Base-by-base conservation (phyloP, 164 flowering plant genomes). In the Echeveria elegans region DNA sequence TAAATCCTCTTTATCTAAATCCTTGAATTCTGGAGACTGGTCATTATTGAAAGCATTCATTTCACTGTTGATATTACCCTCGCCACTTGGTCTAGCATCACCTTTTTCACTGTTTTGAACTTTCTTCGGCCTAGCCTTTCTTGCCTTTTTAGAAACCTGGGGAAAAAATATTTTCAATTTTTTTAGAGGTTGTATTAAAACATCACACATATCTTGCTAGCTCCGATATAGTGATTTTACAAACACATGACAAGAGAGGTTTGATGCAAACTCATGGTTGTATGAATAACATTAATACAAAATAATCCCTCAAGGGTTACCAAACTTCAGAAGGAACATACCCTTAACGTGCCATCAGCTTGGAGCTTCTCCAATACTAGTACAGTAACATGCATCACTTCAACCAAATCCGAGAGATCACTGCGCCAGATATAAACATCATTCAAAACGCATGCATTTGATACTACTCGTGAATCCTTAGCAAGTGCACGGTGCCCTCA, bases 391-490 rank as follows among this genome's bases (percentile, higher is more conserved):
- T 85, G 79, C 11, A 88, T 75, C 73, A 83, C 83, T 82, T 89
- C 97, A 48, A 92, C 85, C 80, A 95, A 73, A 79, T 95, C 89
- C 73, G 94, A 90, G 78, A 95, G 94, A 80, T 92, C 90, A 77
- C 97, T 95, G 85, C 67, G 16, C 65, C 74, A 19, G 65, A 8
- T 30, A 66, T 12, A 43, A 37, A 28, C 24, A 41, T 12, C 12
- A 26, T 26, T 26, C 30, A 65, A 65, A 18, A 65, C 61, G 12
- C 18, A 56, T 56, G 32, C 7, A 28, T 0, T 28, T 53, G 16
- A 26, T 56, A 56, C 32, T n/a, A n/a, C n/a, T n/a, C 28, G 5
- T 26, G 32, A 16, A 14, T 43, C 3, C 47, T 11, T 56, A 26
- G 61, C 19, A 26, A 18, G 5, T 43, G 37, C 21, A 12, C 0